Conservation (phyloP, 768 basidiomycete genomes). For the Russula sp. region DNA sequence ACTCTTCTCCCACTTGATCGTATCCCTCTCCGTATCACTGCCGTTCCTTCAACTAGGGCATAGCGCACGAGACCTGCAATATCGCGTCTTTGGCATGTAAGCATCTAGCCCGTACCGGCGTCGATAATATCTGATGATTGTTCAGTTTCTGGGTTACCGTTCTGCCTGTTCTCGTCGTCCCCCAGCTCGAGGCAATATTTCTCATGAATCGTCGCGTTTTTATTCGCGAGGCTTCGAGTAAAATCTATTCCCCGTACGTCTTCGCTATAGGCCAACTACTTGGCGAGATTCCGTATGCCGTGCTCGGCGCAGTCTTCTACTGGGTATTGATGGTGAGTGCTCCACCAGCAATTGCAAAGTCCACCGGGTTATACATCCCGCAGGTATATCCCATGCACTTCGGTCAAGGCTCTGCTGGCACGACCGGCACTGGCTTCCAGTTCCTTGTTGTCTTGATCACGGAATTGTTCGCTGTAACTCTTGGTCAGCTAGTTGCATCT, state of each 20-base stretch:
- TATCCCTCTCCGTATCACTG: slow-evolving; percentile 65
- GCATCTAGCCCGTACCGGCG: not conserved
- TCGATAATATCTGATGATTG: not conserved
- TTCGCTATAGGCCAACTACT: slow-evolving; percentile 80
- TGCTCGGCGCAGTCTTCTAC: slow-evolving; percentile 66
- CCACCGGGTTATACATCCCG: not conserved
- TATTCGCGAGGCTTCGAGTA: slow-evolving; percentile 65
- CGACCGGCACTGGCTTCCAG: slow-evolving; percentile 67
- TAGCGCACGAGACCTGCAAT: slow-evolving; percentile 64
- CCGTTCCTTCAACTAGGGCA: slow-evolving; percentile 75
- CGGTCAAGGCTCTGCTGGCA: slow-evolving; percentile 56
- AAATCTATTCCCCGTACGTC: slow-evolving; percentile 82
- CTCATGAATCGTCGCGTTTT: slow-evolving; percentile 55
- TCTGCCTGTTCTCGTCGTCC: slow-evolving; percentile 72
- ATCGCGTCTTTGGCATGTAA: slow-evolving; percentile 70
- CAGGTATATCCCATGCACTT: slow-evolving; percentile 62
- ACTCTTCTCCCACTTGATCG: slow-evolving; percentile 66
- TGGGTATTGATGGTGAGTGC: slow-evolving; percentile 64
- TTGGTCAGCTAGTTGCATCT: slow-evolving; percentile 71
- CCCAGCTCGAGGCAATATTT: slow-evolving; percentile 80
- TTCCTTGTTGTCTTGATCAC: slow-evolving; percentile 65
- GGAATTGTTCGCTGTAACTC: slow-evolving; percentile 64
- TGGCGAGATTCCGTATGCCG: slow-evolving; percentile 75
- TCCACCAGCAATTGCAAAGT: not conserved
- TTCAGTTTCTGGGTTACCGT: slow-evolving; percentile 53